A percentile compares a stretch with the other conserved stretches of the same genome.
Evolutionary conservation across 1,284 basidiomycete genomes (phyloP).

Genomic region (Trametes sp.): DNA sequence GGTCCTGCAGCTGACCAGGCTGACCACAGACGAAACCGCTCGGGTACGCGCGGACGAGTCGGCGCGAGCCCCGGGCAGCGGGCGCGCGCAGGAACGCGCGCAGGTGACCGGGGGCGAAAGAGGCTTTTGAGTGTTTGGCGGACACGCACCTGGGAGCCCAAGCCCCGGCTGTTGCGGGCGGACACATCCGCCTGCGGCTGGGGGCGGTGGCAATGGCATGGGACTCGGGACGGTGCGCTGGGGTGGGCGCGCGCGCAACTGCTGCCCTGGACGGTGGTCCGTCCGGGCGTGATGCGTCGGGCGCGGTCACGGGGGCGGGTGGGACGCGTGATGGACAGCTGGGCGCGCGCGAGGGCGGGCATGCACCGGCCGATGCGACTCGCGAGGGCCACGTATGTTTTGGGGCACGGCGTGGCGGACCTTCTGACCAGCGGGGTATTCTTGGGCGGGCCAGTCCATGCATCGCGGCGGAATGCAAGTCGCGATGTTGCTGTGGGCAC

Average conservation of each 20-base stretch:
- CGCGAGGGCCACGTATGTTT: slow-evolving; percentile 10
- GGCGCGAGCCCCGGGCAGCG: slow-evolving; percentile 16
- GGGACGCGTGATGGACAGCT: slow-evolving; percentile 20
- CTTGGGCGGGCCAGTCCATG: slow-evolving; percentile 11
- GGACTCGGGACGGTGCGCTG: neutral
- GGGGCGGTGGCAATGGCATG: slow-evolving; percentile 9
- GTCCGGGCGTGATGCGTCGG: slow-evolving; percentile 1
- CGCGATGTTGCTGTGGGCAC: neutral
- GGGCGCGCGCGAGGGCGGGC: slow-evolving; percentile 7
- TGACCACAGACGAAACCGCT: slow-evolving; percentile 8
- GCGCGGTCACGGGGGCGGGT: slow-evolving; percentile 25
- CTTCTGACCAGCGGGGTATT: slow-evolving; percentile 24
- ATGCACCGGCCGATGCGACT: slow-evolving; percentile 26
- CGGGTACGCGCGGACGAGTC: slow-evolving; percentile 17
- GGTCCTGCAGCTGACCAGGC: neutral
- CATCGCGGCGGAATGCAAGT: slow-evolving; percentile 11
- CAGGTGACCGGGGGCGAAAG: slow-evolving; percentile 24
- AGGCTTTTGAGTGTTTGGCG: slow-evolving; percentile 13
- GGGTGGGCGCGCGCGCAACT: neutral
- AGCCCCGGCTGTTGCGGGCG: neutral
- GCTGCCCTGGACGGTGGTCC: slow-evolving; percentile 5
- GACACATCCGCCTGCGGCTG: slow-evolving; percentile 7
- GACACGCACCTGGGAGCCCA: slow-evolving; percentile 16
- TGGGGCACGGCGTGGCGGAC: slow-evolving; percentile 23
- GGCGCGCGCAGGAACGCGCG: neutral